Percentiles rank a stretch among this genome's conserved stretches.
Evolutionary conservation across 192 early-diverging fungal genomes (phyloP).

Genomic region (Gryganskiella cystojenkinii): DNA sequence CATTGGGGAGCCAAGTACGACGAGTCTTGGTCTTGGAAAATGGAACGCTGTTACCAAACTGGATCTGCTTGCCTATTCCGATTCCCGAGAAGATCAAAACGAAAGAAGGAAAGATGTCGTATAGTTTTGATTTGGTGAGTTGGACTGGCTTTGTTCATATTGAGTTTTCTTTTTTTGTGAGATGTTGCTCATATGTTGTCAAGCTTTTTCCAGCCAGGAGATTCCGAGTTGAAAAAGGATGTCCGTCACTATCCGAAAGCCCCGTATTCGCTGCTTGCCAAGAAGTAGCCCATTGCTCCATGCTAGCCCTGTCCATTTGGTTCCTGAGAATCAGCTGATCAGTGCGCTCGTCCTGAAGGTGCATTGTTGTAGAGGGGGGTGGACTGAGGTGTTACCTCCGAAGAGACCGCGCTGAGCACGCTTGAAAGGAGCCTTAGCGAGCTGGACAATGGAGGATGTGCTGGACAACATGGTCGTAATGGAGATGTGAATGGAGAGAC

Average conservation of each 20-base stretch:
- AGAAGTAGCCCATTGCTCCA: no score
- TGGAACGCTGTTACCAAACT: slow-evolving; percentile 70
- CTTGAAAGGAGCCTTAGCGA: slow-evolving; percentile 65
- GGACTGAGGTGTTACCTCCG: slow-evolving; percentile 40
- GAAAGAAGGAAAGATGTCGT: neutral
- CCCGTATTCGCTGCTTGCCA: no score
- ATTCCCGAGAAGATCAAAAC: neutral
- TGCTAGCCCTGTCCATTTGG: no score
- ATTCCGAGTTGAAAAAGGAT: no score
- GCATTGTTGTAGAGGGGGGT: neutral
- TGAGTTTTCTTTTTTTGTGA: no score
- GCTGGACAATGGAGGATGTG: slow-evolving; percentile 48
- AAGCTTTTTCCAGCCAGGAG: no score
- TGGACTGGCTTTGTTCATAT: no score
- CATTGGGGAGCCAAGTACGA: slow-evolving; percentile 83
- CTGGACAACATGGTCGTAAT: slow-evolving; percentile 37
- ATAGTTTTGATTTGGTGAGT: neutral
- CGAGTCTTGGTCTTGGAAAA: slow-evolving; percentile 79
- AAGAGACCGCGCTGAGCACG: slow-evolving; percentile 68
- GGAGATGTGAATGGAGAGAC: neutral
- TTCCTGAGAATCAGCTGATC: no score
- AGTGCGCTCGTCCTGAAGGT: no score
- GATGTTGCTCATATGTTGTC: no score
- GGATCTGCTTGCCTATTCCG: slow-evolving; percentile 60
- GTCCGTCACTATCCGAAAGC: no score